Percentiles rank a stretch among this genome's conserved stretches.
Evolutionary conservation across 495 filamentous ascomycete species (phyloP).

Genomic region (Aspergillus olivimuriae): DNA sequence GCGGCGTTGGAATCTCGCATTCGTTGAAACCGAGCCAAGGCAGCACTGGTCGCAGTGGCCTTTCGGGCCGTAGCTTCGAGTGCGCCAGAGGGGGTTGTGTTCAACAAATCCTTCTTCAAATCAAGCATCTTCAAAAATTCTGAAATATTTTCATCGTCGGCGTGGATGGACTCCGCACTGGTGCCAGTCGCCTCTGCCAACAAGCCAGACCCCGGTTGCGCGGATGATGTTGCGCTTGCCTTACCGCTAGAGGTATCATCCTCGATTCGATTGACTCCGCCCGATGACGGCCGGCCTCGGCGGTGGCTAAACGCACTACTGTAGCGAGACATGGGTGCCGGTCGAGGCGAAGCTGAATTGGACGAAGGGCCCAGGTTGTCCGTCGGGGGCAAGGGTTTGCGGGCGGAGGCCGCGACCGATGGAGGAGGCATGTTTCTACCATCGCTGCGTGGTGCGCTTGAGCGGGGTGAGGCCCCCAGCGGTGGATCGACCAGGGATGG

Average conservation of each 20-base stretch:
- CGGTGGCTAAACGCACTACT: slow-evolving; percentile 88
- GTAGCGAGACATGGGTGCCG: slow-evolving; percentile 61
- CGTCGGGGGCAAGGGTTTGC: slow-evolving; percentile 38
- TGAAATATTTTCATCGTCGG: slow-evolving; percentile 85
- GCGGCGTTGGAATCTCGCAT: slow-evolving; percentile 84
- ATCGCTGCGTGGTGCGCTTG: slow-evolving; percentile 53
- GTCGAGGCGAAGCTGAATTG: slow-evolving; percentile 65
- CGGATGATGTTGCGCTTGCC: slow-evolving; percentile 77
- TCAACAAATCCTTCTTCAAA: slow-evolving; percentile 68
- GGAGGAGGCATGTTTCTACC: slow-evolving; percentile 56
- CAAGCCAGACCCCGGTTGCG: slow-evolving; percentile 78
- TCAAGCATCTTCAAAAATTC: slow-evolving; percentile 88
- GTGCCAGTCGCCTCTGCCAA: slow-evolving; percentile 67
- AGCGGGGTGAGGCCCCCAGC: slow-evolving; percentile 55
- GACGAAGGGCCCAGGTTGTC: slow-evolving; percentile 56
- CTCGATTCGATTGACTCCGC: slow-evolving; percentile 62
- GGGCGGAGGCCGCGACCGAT: slow-evolving; percentile 36
- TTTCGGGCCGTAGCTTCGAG: slow-evolving; percentile 54
- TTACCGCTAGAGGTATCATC: slow-evolving; percentile 90
- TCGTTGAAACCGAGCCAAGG: slow-evolving; percentile 68
- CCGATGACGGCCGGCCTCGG: slow-evolving; percentile 66
- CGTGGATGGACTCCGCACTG: slow-evolving; percentile 73
- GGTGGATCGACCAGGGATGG: slow-evolving; percentile 55
- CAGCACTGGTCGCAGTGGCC: slow-evolving; percentile 51
- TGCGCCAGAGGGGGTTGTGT: slow-evolving; percentile 49